Conservation (phyloP, 495 filamentous ascomycete genomes). For the Talaromyces wortmannii region DNA sequence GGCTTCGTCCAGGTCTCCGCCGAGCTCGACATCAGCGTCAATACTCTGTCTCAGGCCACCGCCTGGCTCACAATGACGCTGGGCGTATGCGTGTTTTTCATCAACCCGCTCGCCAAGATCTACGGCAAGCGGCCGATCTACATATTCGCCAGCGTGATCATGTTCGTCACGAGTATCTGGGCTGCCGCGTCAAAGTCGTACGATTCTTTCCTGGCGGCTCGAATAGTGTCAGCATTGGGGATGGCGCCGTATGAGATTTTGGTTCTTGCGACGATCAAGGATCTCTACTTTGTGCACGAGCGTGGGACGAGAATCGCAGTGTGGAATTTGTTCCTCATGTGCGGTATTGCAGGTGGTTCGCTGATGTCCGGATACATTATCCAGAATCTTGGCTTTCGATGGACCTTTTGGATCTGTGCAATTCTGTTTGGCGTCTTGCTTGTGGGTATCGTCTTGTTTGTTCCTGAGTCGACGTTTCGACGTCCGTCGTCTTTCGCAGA, state of each 20-base stretch:
- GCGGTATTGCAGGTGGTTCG: constrained; percentile 37
- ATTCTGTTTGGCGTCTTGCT: constrained; percentile 37
- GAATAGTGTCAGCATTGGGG: constrained; percentile 13
- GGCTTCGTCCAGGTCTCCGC: constrained; percentile 35
- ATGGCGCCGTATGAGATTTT: constrained; percentile 44
- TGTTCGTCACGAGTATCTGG: constrained; percentile 48
- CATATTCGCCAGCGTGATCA: constrained; percentile 42
- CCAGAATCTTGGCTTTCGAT: constrained; percentile 37
- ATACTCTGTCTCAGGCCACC: constrained; percentile 28
- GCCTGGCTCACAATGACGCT: constrained; percentile 43
- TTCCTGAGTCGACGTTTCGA: constrained; percentile 43
- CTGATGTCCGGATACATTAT: constrained; percentile 45
- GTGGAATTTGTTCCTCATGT: constrained; percentile 36
- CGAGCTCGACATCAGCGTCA: constrained; percentile 34
- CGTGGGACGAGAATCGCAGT: constrained; percentile 40
- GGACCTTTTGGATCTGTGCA: constrained; percentile 43
- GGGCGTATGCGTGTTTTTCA: constrained; percentile 44
- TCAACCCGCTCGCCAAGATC: constrained; percentile 51
- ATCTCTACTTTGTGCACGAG: constrained; percentile 53
- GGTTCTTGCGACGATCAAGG: constrained; percentile 42
- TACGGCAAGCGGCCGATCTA: constrained; percentile 53
- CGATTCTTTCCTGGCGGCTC: constrained; percentile 39
- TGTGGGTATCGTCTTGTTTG: constrained; percentile 40
- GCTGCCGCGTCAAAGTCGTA: constrained; percentile 42
- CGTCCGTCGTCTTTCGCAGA: constrained; percentile 4